Base-by-base conservation (phyloP, 2,329 filamentous ascomycete genomes). In the Colletotrichum sp. region DNA sequence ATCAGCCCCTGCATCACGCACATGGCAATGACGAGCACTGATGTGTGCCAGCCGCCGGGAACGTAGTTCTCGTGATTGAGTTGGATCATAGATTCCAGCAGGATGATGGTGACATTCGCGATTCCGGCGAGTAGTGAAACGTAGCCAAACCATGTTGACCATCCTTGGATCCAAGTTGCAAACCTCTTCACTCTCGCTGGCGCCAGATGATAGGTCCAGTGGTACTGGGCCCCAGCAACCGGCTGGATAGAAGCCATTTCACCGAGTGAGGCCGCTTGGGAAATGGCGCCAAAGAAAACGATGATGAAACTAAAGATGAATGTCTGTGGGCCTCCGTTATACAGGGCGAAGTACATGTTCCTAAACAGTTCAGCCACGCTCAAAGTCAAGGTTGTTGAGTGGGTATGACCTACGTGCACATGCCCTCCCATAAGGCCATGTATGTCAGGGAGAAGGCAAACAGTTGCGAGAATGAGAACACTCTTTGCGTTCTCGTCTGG, bases 311-410 rank as follows among this genome's bases (percentile, higher is more conserved):
- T 69, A 14, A 69, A 69, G 56, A 69, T 69, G 26, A 69, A 69
- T 3, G 67, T 69, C n/a, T 69, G 67, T 14, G 67, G 67, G 0
- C 67, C 67, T 28, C 67, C 67, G 13, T 69, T 69, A 32, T 69
- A 62, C 16, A 69, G 56, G 24, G 67, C 67, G 38, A 69, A 69
- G 67, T 69, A 69, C 67, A 69, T 69, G 56, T 69, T 69, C 13
- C 67, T 69, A 12, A 24, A 21, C 3, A 14, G 21, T n/a, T 30
- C 4, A 4, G 21, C 30, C 21, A 21, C 30, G 28, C 21, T 14
- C 32, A 9, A 4, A 7, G 14, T 5, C 21, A 24, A 24, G 21
- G 21, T 21, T 14, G 5, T 18, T 18, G 24, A 5, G 24, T 18
- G 16, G 10, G 1, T 7, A 32, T n/a, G n/a, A 32, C 67, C 59